Evolutionary conservation across 2,329 filamentous ascomycete genomes (phyloP), one percentile per base, ranked within the genome.

Genomic region (Trichoderma sp.): DNA sequence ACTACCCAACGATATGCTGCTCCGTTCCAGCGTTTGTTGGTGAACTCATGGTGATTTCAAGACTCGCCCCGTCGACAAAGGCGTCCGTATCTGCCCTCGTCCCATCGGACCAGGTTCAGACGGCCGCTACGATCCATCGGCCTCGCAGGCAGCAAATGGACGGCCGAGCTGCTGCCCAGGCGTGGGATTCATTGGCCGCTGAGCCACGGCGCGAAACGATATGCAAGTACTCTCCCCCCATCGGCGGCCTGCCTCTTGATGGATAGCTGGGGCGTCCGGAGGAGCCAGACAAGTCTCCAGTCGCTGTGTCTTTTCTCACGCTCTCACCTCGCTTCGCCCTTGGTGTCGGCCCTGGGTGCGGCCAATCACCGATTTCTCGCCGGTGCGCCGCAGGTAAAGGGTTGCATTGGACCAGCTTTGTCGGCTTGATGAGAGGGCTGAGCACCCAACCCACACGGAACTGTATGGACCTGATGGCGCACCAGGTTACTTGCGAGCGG

Each of bases 171-270:
- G 52, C 61, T 9, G 61, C 61, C 58, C 61, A 57, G 52, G 17
- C 28, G 61, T 57, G 44, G 43, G 44, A 64, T 64, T 51, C 61
- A 64, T 64, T 64, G 61, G 61, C 52, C 61, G 61, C 61, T 39
- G 60, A 63, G 41, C 6, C 50, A 34, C 60, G 39, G 59, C 15
- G 50, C 60, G 60, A 52, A 39, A 44, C 44, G 48, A 45, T 61
- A 52, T 62, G 59, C 59, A 62, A 34, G 50, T 45, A 26, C 59
- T n/a, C 43, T 7, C 41, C 28, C n/a, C 17, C 17, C 43, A 44
- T 44, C 43, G 43, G 43, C 43, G 43, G 43, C 43, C 43, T 51
- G 26, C 26, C 26, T 47, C 19, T 45, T 44, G 15, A 34, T 62
- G n/a, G 39, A 62, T 45, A 30, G 17, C 26, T 34, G 19, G 34